These are phyloP conservation scores for Lipomyces yarrowii DNA, from an alignment of 1,139 yeast genomes.

Conservation along the genomic window DNA sequence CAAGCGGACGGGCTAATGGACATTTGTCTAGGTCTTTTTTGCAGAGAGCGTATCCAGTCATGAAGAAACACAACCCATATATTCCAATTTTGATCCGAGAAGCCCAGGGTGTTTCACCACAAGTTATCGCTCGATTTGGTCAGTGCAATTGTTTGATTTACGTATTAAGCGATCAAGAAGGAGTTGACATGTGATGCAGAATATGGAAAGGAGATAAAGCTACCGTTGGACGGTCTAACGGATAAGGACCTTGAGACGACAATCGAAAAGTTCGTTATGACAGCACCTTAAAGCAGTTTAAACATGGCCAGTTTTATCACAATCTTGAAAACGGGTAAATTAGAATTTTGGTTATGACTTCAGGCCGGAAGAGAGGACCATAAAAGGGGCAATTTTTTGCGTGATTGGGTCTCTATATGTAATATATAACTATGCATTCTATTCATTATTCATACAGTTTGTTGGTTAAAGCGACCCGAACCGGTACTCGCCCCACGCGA, in stretches of 20 bases:
- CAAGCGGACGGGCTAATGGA: conserved; percentile 1
- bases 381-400: not conserved
- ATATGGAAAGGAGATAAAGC: conserved; percentile 41
- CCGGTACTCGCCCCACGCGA: conserved; percentile 72
- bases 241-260: conserved; percentile 32
- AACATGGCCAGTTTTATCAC: not conserved
- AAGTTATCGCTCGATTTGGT: conserved; percentile 69
- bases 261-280: conserved; percentile 26
- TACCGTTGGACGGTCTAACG: conserved; percentile 39
- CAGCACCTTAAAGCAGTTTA: conserved; percentile 9
- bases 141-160: conserved; percentile 34
- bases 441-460: not conserved
- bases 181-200: conserved; percentile 32
- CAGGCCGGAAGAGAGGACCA: not conserved
- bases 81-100: conserved; percentile 78
- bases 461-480: conserved; percentile 34
- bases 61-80: conserved; percentile 59
- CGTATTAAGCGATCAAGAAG: not conserved
- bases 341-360: not conserved
- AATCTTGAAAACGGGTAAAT: not conserved
- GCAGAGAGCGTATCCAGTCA: conserved; percentile 58
- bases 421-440: not conserved
- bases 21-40: conserved; percentile 53
- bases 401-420: not conserved
- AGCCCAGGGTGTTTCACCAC: conserved; percentile 70